phyloP scores from a whole-genome alignment of 257 asterid genomes.

The Nicotiana tomentosiformis region DNA sequence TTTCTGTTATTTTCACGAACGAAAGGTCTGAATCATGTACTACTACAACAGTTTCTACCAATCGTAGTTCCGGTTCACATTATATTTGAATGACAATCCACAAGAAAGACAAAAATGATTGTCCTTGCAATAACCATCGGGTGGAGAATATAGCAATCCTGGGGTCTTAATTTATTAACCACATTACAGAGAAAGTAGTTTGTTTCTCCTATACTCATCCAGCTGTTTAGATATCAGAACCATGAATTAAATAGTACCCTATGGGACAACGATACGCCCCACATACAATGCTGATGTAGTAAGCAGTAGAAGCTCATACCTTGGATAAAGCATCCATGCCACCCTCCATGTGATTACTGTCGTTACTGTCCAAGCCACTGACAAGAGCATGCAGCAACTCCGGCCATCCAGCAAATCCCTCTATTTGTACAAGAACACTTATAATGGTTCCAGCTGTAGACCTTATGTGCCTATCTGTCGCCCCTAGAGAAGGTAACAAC shows the following conservation, averaged over 20 bases:
- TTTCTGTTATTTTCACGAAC: neutral
- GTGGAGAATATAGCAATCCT: neutral
- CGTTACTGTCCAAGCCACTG: constrained; percentile 89
- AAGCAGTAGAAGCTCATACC: constrained; percentile 33
- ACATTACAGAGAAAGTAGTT: neutral
- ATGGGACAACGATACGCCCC: neutral
- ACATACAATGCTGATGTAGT: neutral
- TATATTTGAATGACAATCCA: neutral
- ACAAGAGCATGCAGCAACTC: constrained; percentile 80
- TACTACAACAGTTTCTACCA: neutral
- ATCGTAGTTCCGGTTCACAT: neutral
- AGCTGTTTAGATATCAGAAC: neutral
- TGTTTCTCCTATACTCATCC: neutral
- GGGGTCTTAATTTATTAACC: neutral
- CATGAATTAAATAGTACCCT: neutral
- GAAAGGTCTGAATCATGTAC: neutral
- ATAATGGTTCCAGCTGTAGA: constrained; percentile 92
- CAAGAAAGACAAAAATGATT: neutral
- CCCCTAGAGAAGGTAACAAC: constrained; percentile 85
- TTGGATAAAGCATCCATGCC: constrained; percentile 99
- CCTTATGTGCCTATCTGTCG: constrained; percentile 79
- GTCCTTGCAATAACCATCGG: neutral
- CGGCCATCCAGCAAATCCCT: constrained; percentile 86
- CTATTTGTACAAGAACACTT: constrained; percentile 83
- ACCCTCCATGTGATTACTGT: constrained; percentile 85